Evolutionary conservation across 148 eudicot species (phyloP), one percentile per base, ranked within the genome.

Genomic region (Tetragonia tetragonoides): DNA sequence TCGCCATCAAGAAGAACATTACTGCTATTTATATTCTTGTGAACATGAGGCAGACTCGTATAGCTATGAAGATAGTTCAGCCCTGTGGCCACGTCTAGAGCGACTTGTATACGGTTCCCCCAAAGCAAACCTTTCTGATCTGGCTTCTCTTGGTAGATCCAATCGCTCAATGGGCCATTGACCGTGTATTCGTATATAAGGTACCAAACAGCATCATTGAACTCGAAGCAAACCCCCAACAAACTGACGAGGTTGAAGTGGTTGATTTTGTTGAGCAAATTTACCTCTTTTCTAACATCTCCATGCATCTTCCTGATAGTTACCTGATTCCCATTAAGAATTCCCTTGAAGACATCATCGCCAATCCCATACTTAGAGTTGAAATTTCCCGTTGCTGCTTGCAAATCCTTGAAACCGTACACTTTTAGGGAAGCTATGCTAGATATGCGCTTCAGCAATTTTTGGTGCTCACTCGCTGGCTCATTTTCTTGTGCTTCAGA

Each of bases 1-100:
- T 84, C 80, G n/a, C 73, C 63, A 17, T 75, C 82, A 8, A 89
- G 86, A 46, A 91, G 83, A 54, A 91, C 79, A 70, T 88, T 89
- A 81, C 83, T 72, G 70, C 88, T 87, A 20, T 75, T 88, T 24
- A 93, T 81, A 72, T 88, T 84, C 84, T 91, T 93, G 84, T 93
- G 97, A 34, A 93, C 87, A 56, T 83, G 89, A 3, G 87, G 88
- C 73, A 93, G 95, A 51, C 38, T 71, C 34, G 93, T 87, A 77
- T 87, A 90, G 79, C 80, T 85, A 75, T 93, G 95, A 16, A 91
- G 85, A 72, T 93, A 93, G 60, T 86, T 82, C 7, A 93, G 88
- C 17, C 93, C 93, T 0, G 81, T 88, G 3, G 95, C 95, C 23
- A 90, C 78, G 64, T 93, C 97, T 11, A 75, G 69, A 79, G 90